Evolutionary conservation across 768 basidiomycete genomes (phyloP).

Genomic region (Chlorophyllum brunneum): DNA sequence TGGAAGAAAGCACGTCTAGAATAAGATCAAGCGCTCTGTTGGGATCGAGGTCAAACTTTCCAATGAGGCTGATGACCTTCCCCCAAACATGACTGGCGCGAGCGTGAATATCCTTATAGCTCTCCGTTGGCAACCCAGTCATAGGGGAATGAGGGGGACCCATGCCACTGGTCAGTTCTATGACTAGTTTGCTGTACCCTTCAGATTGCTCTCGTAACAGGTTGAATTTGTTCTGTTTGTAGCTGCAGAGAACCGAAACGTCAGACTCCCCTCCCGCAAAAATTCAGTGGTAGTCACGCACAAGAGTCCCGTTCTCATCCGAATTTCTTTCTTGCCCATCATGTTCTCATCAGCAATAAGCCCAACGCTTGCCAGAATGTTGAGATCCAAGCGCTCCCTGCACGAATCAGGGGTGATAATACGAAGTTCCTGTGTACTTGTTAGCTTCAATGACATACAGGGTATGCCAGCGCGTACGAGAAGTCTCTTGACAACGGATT

Average conservation of each 20-base stretch:
- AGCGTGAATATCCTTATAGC: conserved; percentile 50
- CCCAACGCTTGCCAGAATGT: conserved; percentile 57
- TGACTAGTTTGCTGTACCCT: conserved; percentile 90
- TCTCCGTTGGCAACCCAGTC: conserved; percentile 65
- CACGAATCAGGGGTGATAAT: conserved; percentile 60
- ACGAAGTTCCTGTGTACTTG: conserved; percentile 42
- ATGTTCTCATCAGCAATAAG: conserved; percentile 64
- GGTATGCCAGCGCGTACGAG: conserved; percentile 40
- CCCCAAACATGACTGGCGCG: conserved; percentile 75
- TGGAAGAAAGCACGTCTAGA: conserved; percentile 83
- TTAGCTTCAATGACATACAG: conserved; percentile 8
- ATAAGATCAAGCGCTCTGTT: conserved; percentile 92
- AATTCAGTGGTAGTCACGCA: conserved; percentile 35
- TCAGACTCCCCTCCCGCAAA: not conserved
- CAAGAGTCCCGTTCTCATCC: conserved; percentile 79
- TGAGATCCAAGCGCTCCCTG: conserved; percentile 71
- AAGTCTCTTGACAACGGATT: conserved; percentile 54
- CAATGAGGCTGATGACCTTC: conserved; percentile 83
- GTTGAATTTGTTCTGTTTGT: conserved; percentile 98
- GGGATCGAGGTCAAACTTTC: conserved; percentile 96
- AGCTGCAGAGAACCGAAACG: conserved; percentile 42
- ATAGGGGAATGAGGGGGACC: conserved; percentile 69
- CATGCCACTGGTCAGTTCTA: conserved; percentile 75
- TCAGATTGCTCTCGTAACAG: conserved; percentile 95
- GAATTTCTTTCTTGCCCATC: conserved; percentile 77